These are phyloP conservation scores for Linnemannia elongata DNA, from an alignment of 192 early-diverging fungal species.

Conservation along the genomic window DNA sequence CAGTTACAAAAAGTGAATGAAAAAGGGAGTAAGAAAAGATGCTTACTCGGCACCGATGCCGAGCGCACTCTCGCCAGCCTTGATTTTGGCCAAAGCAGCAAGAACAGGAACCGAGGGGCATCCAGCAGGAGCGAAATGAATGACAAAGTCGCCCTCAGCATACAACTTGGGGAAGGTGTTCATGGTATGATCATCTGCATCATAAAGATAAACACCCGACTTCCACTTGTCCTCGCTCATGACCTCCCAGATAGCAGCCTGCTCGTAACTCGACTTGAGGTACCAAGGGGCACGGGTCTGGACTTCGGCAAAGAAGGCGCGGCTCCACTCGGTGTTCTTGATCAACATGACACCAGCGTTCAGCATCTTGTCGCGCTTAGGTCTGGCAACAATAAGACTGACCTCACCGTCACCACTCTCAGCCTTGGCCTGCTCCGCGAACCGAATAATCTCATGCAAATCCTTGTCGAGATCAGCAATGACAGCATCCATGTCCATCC, in stretches of 20 bases:
- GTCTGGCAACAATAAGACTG: slow-evolving; percentile 64
- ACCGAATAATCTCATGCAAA: slow-evolving; percentile 55
- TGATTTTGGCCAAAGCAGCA: slow-evolving; percentile 56
- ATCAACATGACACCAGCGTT: slow-evolving; percentile 73
- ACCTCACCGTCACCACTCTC: slow-evolving; percentile 24
- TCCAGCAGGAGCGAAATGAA: slow-evolving; percentile 70
- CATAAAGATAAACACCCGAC: slow-evolving; percentile 54
- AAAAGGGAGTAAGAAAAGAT: not conserved
- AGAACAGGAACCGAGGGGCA: slow-evolving; percentile 66
- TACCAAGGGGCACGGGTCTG: slow-evolving; percentile 60
- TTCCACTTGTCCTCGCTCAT: slow-evolving; percentile 56
- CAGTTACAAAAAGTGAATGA: not conserved
- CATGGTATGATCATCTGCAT: slow-evolving; percentile 67
- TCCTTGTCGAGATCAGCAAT: slow-evolving; percentile 60
- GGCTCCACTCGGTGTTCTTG: slow-evolving; percentile 68
- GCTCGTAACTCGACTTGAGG: slow-evolving; percentile 60
- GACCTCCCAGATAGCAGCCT: slow-evolving; percentile 71
- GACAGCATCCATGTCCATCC: slow-evolving; percentile 76
- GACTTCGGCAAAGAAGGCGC: slow-evolving; percentile 60
- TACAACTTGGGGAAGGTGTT: slow-evolving; percentile 70
- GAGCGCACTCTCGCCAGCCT: slow-evolving; percentile 34
- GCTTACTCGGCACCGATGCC: slow-evolving; percentile 30
- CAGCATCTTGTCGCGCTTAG: slow-evolving; percentile 62
- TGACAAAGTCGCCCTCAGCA: slow-evolving; percentile 62
- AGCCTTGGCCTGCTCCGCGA: slow-evolving; percentile 47